Evolutionary conservation across 2,329 filamentous ascomycete genomes (phyloP).

Genomic region (Periconia sp.): DNA sequence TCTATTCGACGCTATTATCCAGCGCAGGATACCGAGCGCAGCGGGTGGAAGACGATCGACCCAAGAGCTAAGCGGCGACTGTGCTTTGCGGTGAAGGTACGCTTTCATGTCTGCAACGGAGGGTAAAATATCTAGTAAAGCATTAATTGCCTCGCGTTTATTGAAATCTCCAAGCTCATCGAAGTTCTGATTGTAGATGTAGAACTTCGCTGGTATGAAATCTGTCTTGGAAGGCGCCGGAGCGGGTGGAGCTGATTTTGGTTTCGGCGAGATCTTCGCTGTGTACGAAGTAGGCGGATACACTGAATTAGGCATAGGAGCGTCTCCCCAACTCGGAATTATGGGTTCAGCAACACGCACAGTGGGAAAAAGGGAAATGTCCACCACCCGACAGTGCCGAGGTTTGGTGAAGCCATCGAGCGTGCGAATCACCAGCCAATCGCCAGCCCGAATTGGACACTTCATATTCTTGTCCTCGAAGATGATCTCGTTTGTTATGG

Average conservation of each 20-base stretch:
- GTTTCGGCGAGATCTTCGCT: not conserved
- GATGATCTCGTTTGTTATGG: slow-evolving; percentile 49
- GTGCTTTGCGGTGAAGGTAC: slow-evolving; percentile 54
- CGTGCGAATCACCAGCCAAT: slow-evolving; percentile 58
- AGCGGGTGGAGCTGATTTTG: not conserved
- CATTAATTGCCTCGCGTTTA: slow-evolving; percentile 60
- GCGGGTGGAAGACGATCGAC: slow-evolving; percentile 67
- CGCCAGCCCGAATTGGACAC: slow-evolving; percentile 52
- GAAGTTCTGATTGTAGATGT: slow-evolving; percentile 63
- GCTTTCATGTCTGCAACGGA: slow-evolving; percentile 63
- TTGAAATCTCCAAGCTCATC: slow-evolving; percentile 55
- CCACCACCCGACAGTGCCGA: slow-evolving; percentile 58
- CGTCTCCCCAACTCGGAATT: slow-evolving; percentile 10
- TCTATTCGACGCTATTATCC: slow-evolving; percentile 89
- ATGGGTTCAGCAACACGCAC: slow-evolving; percentile 42
- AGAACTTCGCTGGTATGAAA: slow-evolving; percentile 43
- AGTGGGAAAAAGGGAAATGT: slow-evolving; percentile 53
- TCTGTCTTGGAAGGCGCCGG: slow-evolving; percentile 14
- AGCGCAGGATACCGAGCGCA: slow-evolving; percentile 73
- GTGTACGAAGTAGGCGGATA: slow-evolving; percentile 1
- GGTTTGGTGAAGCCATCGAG: slow-evolving; percentile 17
- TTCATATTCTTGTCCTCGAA: slow-evolving; percentile 39
- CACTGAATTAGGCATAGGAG: not conserved
- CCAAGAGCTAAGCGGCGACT: slow-evolving; percentile 56
- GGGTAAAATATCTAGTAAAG: slow-evolving; percentile 65